Percentiles rank a stretch among this genome's conserved stretches.
phyloP scores from a whole-genome alignment of 2,329 filamentous ascomycete genomes.

The Huntiella bhutanensis region DNA sequence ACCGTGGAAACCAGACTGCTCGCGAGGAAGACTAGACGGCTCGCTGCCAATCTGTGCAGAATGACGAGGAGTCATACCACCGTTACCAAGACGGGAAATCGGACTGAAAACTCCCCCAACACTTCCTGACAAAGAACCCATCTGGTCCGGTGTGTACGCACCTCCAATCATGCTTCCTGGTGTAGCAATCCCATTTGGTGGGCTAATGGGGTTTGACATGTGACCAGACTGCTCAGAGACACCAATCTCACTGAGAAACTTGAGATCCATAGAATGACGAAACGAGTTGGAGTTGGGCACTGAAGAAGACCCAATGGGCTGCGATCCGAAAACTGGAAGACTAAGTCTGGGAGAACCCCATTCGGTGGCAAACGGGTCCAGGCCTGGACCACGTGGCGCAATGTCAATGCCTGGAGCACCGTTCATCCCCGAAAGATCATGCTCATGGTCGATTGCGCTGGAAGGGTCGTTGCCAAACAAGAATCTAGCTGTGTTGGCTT shows the following conservation, averaged over 20 bases:
- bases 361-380: conserved; percentile 18
- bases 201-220: conserved; percentile 9
- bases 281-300: conserved; percentile 17
- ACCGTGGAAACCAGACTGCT: conserved; percentile 12
- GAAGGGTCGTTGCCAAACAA: conserved; percentile 55
- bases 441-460: conserved; percentile 1
- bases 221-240: conserved; percentile 3
- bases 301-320: conserved; percentile 9
- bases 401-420: conserved; percentile 16
- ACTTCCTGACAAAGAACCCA: not conserved
- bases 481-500: conserved; percentile 70
- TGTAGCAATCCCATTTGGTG: conserved; percentile 9
- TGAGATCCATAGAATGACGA: conserved; percentile 39
- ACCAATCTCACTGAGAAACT: conserved; percentile 28
- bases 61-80: conserved; percentile 5
- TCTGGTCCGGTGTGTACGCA: conserved; percentile 1
- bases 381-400: conserved; percentile 21
- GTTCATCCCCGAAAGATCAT: conserved; percentile 1
- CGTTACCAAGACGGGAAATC: conserved; percentile 7
- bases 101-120: conserved; percentile 6
- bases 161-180: conserved; percentile 8
- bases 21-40: conserved; percentile 3
- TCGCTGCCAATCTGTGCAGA: conserved; percentile 6
- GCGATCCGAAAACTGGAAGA: conserved; percentile 6
- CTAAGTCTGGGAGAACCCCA: conserved; percentile 13